Evolutionary conservation across 345 rosid species (phyloP), one percentile per base, ranked within the genome.

Genomic region (Aurinia saxatilis): DNA sequence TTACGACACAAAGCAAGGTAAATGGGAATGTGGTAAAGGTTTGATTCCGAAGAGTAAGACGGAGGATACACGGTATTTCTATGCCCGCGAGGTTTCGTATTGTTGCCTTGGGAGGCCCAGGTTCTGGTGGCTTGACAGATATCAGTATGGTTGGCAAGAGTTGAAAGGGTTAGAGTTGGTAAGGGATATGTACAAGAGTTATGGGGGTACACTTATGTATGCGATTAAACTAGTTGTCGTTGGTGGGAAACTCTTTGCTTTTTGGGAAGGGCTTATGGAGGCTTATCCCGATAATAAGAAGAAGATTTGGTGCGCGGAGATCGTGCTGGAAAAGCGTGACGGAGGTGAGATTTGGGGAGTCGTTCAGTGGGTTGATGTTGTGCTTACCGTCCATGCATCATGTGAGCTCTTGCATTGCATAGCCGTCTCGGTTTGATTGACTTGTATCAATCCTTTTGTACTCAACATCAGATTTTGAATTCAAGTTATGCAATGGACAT

Each of bases 271-370:
- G 23, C 14, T n/a, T n/a, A n/a, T n/a, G n/a, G n/a, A n/a, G n/a
- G n/a, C n/a, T n/a, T n/a, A n/a, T n/a, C n/a, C n/a, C n/a, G n/a
- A n/a, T n/a, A n/a, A 0, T 39, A 13, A 8, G 52, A 34, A 13
- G 35, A 5, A 25, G 23, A 39, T 56, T 56, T 39, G 61, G 61
- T 56, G 62, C 35, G 48, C 61, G 5, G 61, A 56, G 9, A 39
- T 57, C 23, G n/a, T 4, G 36, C 9, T 57, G 10, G 25, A 57
- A 25, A 57, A 16, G 13, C 14, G 34, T 10, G 10, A 25, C 25
- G 49, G 19, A 25, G 48, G 36, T 57, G 49, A 57, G 48, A 2
- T 57, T 15, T 57, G 62, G 62, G 49, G 62, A 17, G 15, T 25
- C 3, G 49, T 7, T 14, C 36, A 25, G 48, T 25, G 61, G 61